Evolutionary conservation across 2,329 filamentous ascomycete genomes (phyloP), one percentile per base, ranked within the genome.

Genomic region (Claviceps sp.): DNA sequence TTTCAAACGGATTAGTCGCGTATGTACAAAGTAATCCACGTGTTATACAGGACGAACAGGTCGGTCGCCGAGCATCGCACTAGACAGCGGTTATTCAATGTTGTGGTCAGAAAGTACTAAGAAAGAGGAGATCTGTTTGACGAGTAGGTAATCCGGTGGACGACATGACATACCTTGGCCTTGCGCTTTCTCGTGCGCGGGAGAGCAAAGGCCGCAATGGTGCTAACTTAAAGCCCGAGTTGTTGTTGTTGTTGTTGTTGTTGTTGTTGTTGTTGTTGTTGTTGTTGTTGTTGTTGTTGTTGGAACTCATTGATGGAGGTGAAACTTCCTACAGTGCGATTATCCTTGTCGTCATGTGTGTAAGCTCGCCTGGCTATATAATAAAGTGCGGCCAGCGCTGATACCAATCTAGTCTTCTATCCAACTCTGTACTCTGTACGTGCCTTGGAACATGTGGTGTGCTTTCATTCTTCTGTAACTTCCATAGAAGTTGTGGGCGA

Each of bases 1-100:
- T 49, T 29, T 49, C 47, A 1, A n/a, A 49, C 8, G 47, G 47
- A 34, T 49, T 49, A 49, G 47, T 49, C 11, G 38, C 22, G 16
- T 43, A 49, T 29, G 16, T 26, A 23, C 47, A 49, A 20, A 5
- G 1, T 49, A 23, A 39, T 36, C 47, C 38, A 49, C 47, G 47
- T 16, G 36, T 2, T 48, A 20, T 14, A 9, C 47, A 48, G 16
- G 47, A 22, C 16, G 47, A 48, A n/a, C 47, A 48, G 20, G 38
- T 37, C 22, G 47, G 47, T 16, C 47, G 47, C 7, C 36, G 47
- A 29, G 47, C 47, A 48, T 48, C 47, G 22, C 37, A 48, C 47
- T 48, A 23, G 22, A 29, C 3, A n/a, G n/a, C 11, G 11, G 9
- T n/a, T 45, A 8, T 23, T 17, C 26, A 8, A 26, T 38, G 13